phyloP scores from a whole-genome alignment of 2,329 filamentous ascomycete species.

The Fusarium annulatum region DNA sequence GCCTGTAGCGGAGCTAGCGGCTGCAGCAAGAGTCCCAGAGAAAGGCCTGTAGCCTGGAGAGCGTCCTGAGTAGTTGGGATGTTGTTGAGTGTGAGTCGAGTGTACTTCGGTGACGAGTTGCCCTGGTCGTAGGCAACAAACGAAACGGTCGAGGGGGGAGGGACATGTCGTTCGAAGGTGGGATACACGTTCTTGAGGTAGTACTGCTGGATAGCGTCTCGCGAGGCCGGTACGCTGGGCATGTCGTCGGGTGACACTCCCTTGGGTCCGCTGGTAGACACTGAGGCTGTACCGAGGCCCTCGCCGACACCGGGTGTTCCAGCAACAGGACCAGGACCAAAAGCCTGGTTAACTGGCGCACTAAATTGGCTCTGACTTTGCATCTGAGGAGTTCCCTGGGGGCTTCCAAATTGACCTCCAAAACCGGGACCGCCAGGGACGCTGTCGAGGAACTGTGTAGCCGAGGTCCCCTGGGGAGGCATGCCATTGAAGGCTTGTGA shows the following conservation, averaged over 20 bases:
- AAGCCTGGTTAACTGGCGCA: slow-evolving; percentile 62
- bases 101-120: slow-evolving; percentile 94
- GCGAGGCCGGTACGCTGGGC: slow-evolving; percentile 86
- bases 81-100: slow-evolving; percentile 90
- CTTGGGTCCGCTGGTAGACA: slow-evolving; percentile 56
- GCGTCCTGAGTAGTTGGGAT: slow-evolving; percentile 87
- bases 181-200: slow-evolving; percentile 91
- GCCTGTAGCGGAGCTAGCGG: slow-evolving; percentile 85
- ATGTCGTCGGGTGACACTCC: slow-evolving; percentile 88
- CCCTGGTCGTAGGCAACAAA: slow-evolving; percentile 97
- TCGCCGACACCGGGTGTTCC: slow-evolving; percentile 43
- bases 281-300: slow-evolving; percentile 48
- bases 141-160: slow-evolving; percentile 86
- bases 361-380: slow-evolving; percentile 67
- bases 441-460: slow-evolving; percentile 54
- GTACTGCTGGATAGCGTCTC: slow-evolving; percentile 84
- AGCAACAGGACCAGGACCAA: slow-evolving; percentile 39
- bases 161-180: slow-evolving; percentile 93
- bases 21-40: slow-evolving; percentile 88
- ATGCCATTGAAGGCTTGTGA: slow-evolving; percentile 78
- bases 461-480: slow-evolving; percentile 66
- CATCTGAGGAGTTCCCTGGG: slow-evolving; percentile 56
- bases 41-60: slow-evolving; percentile 81
- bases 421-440: slow-evolving; percentile 46
- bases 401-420: slow-evolving; percentile 59